phyloP scores from a whole-genome alignment of 495 filamentous ascomycete genomes.

The Symbiotaphrina buchneri region DNA sequence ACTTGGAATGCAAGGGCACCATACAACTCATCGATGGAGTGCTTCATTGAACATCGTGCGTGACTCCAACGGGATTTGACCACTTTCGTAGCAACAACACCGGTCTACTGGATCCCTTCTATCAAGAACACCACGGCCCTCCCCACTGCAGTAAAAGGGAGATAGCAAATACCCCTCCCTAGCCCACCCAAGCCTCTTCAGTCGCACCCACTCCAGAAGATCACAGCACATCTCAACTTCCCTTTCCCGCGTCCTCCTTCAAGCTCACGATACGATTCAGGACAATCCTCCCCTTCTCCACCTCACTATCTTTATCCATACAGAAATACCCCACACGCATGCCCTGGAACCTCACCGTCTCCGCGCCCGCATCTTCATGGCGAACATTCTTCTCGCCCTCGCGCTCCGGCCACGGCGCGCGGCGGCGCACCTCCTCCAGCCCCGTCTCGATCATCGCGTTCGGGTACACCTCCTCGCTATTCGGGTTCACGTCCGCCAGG shows the following conservation, averaged over 20 bases:
- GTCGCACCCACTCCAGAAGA: no score
- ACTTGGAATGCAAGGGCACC: no score
- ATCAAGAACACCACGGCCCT: no score
- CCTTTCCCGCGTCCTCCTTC: slow-evolving; percentile 70
- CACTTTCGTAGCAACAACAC: no score
- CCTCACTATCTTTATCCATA: slow-evolving; percentile 56
- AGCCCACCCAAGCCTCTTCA: no score
- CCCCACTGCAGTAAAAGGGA: no score
- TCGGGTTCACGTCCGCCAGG: slow-evolving; percentile 63
- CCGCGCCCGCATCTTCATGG: slow-evolving; percentile 30
- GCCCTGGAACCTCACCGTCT: slow-evolving; percentile 78
- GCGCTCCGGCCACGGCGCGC: slow-evolving; percentile 69
- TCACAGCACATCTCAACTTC: neutral
- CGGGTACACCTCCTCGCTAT: slow-evolving; percentile 56
- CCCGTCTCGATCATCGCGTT: slow-evolving; percentile 70
- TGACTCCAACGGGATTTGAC: no score
- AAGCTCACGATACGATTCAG: slow-evolving; percentile 83
- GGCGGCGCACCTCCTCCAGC: slow-evolving; percentile 49
- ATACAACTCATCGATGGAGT: no score
- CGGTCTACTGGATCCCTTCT: no score
- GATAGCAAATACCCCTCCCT: no score
- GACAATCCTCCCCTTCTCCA: slow-evolving; percentile 40
- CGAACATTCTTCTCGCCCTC: slow-evolving; percentile 23
- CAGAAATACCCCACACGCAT: slow-evolving; percentile 78
- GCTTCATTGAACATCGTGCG: no score